Conservation (phyloP, 352 stramenopile genomes). For the Pythium coloratum region DNA sequence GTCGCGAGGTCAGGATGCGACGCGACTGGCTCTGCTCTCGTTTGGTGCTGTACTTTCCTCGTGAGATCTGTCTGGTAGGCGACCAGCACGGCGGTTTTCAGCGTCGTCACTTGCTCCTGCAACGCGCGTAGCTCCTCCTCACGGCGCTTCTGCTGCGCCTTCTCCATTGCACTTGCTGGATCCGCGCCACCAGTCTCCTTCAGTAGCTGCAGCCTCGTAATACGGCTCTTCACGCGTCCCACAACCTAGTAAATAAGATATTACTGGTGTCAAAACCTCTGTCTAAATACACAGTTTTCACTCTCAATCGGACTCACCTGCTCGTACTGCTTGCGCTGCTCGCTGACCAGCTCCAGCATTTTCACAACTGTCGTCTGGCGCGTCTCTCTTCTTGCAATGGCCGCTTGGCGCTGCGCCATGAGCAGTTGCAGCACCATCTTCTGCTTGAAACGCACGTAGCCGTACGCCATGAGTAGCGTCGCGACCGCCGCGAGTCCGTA, state of each 20-base stretch:
- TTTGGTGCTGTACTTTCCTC: conserved; percentile 11
- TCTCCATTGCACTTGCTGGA: background rate
- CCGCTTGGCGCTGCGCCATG: conserved; percentile 16
- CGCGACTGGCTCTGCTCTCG: background rate
- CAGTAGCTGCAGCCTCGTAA: conserved; percentile 19
- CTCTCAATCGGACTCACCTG: conserved; percentile 12
- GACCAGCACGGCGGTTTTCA: conserved; percentile 18
- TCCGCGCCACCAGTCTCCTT: conserved; percentile 1
- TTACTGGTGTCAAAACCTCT: background rate
- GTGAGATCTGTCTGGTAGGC: conserved; percentile 12
- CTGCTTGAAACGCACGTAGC: conserved; percentile 26
- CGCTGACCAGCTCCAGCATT: conserved; percentile 15
- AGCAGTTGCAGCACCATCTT: conserved; percentile 20
- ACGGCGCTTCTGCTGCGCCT: conserved; percentile 18
- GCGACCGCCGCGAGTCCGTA: conserved; percentile 23
- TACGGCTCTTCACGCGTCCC: conserved; percentile 16
- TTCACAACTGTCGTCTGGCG: conserved; percentile 14
- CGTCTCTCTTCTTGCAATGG: background rate
- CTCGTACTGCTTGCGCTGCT: conserved; percentile 30
- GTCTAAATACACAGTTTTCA: background rate
- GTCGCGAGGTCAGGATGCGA: conserved; percentile 9
- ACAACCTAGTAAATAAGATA: conserved; percentile 12
- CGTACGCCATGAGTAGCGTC: conserved; percentile 29
- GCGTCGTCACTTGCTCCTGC: conserved; percentile 18
- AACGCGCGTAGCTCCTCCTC: conserved; percentile 15